A percentile compares a stretch with the other conserved stretches of the same genome.
Conservation (phyloP, 2,329 filamentous ascomycete genomes). For the Aspergillus pseudoterreus region DNA sequence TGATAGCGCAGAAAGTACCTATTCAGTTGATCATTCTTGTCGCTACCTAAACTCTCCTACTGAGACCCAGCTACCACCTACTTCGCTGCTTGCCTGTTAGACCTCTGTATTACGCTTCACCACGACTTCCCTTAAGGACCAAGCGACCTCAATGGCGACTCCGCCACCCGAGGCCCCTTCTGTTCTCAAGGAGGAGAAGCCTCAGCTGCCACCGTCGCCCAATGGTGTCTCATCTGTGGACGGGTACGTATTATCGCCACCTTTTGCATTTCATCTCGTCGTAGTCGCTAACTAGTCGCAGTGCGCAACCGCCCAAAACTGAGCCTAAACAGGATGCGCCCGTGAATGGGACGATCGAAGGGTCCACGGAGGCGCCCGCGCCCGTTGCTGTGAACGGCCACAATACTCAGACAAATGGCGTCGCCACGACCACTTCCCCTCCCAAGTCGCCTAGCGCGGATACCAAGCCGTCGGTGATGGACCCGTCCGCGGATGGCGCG, state of each 20-base stretch:
- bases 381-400: constrained; percentile 29
- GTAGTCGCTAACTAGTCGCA: constrained; percentile 18
- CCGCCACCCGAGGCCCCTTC: constrained; percentile 40
- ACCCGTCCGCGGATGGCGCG: constrained; percentile 8
- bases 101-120: constrained; percentile 24
- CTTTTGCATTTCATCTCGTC: background rate
- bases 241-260: constrained; percentile 2
- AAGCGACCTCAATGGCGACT: constrained; percentile 36
- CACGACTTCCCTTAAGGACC: constrained; percentile 17
- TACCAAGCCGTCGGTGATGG: constrained; percentile 10
- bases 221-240: constrained; percentile 29
- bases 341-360: constrained; percentile 8
- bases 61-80: constrained; percentile 17
- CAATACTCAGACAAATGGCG: constrained; percentile 14
- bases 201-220: constrained; percentile 35
- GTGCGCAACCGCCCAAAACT: constrained; percentile 19
- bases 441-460: constrained; percentile 23
- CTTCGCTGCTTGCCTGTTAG: constrained; percentile 19
- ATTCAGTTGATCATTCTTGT: constrained; percentile 31
- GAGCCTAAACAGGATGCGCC: constrained; percentile 23
- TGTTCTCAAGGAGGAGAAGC: constrained; percentile 39
- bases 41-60: constrained; percentile 19
- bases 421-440: constrained; percentile 31
- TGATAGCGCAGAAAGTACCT: constrained; percentile 31
- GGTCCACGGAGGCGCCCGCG: constrained; percentile 13